A percentile compares a stretch with the other conserved stretches of the same genome.
Conservation (phyloP, 306 rosid species). For the Corylus avellana region DNA sequence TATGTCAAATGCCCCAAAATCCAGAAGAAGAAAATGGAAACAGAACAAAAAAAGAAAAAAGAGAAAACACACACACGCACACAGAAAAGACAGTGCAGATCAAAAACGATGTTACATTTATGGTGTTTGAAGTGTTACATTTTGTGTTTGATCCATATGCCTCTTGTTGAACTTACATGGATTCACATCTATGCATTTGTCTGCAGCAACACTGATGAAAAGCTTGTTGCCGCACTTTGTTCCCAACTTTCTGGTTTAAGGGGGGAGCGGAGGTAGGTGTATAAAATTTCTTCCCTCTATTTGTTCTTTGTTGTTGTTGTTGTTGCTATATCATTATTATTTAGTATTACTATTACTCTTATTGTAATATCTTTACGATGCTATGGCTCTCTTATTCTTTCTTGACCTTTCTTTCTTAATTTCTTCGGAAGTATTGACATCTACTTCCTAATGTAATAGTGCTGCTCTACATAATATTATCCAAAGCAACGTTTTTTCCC, state of each 20-base stretch:
- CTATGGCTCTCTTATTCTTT: no score
- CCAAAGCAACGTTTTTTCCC: neutral
- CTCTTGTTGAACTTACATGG: slow-evolving; percentile 1
- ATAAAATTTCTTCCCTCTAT: neutral
- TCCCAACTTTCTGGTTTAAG: slow-evolving; percentile 48
- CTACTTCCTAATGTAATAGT: no score
- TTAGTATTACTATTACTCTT: no score
- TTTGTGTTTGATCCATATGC: neutral
- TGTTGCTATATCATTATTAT: neutral
- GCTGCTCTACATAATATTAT: no score
- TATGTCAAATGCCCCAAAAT: slow-evolving; percentile 16
- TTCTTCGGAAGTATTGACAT: neutral
- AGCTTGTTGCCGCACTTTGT: slow-evolving; percentile 91
- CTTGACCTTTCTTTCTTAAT: neutral
- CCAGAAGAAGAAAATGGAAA: neutral
- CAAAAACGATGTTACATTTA: neutral
- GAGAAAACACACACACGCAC: neutral
- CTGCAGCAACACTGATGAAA: slow-evolving; percentile 85
- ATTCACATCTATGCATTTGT: slow-evolving; percentile 22
- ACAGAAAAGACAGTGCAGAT: neutral
- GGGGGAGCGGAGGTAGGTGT: slow-evolving; percentile 59
- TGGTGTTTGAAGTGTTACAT: neutral
- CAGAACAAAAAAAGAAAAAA: neutral
- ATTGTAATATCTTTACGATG: no score
- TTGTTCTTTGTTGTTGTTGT: neutral